Evolutionary conservation across 495 filamentous ascomycete genomes (phyloP).

Genomic region (Parachaetomium inaequale): DNA sequence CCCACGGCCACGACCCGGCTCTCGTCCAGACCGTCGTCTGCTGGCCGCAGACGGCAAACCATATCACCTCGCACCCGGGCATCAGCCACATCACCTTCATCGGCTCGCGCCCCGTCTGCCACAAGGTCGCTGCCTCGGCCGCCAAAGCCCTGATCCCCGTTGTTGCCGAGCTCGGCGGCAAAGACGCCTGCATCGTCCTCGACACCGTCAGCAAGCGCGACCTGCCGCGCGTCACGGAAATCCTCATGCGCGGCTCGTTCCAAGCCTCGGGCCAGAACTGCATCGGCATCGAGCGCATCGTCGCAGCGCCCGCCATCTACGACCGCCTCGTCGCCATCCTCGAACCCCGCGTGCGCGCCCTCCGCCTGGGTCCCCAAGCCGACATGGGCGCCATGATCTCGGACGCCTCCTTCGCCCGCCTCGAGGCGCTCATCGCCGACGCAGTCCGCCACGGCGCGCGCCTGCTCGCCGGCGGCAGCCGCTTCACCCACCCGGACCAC

Average conservation of each 20-base stretch:
- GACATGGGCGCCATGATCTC: slow-evolving; percentile 94
- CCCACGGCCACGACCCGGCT: slow-evolving; percentile 78
- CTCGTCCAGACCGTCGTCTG: slow-evolving; percentile 82
- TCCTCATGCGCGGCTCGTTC: slow-evolving; percentile 87
- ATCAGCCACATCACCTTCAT: slow-evolving; percentile 97
- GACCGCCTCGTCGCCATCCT: slow-evolving; percentile 66
- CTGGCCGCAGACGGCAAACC: slow-evolving; percentile 75
- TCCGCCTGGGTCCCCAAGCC: slow-evolving; percentile 61
- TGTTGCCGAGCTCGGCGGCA: slow-evolving; percentile 87
- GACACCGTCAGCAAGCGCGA: slow-evolving; percentile 64
- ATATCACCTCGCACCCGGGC: slow-evolving; percentile 80
- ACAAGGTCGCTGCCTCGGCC: slow-evolving; percentile 80
- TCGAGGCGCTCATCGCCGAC: slow-evolving; percentile 69
- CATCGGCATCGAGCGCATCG: slow-evolving; percentile 91
- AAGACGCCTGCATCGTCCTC: slow-evolving; percentile 90
- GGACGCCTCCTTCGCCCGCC: slow-evolving; percentile 59
- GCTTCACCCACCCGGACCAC: slow-evolving; percentile 63
- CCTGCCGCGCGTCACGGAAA: slow-evolving; percentile 65
- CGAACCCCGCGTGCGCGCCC: slow-evolving; percentile 61
- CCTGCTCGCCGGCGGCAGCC: slow-evolving; percentile 77
- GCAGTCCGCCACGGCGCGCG: slow-evolving; percentile 74
- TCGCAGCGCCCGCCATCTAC: slow-evolving; percentile 74
- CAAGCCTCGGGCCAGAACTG: slow-evolving; percentile 98
- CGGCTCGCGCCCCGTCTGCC: slow-evolving; percentile 80
- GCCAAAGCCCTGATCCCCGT: slow-evolving; percentile 80